Percentiles rank a stretch among this genome's conserved stretches.
Evolutionary conservation across 139 green algal species (phyloP).

Genomic region (Closterium sp.): DNA sequence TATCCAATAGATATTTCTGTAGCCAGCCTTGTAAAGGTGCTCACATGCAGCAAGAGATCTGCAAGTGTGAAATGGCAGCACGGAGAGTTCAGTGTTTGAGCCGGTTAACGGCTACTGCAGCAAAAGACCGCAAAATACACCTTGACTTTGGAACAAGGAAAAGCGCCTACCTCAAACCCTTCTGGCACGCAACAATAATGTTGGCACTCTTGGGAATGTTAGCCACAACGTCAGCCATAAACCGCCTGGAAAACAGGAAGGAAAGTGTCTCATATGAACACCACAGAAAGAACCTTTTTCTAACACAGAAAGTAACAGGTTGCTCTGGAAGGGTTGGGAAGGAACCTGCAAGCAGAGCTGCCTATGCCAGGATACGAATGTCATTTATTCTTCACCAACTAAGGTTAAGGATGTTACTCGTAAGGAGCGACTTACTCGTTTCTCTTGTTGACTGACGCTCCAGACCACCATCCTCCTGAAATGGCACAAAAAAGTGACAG

Average conservation of each 20-base stretch:
- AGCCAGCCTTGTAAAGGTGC: slow-evolving; percentile 47
- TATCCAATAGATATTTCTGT: slow-evolving; percentile 45
- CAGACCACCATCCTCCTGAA: slow-evolving; percentile 44
- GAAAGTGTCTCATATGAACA: not conserved
- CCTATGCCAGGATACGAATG: not conserved
- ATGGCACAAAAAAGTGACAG: not conserved
- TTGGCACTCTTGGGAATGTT: slow-evolving; percentile 43
- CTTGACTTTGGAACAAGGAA: not conserved
- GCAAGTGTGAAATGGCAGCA: not conserved
- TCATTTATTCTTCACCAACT: not conserved
- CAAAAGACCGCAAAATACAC: not conserved
- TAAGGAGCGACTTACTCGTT: slow-evolving; percentile 39
- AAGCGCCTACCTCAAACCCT: slow-evolving; percentile 33
- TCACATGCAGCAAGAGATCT: slow-evolving; percentile 48
- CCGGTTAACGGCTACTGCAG: not conserved
- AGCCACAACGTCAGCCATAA: slow-evolving; percentile 42
- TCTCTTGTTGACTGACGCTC: slow-evolving; percentile 20
- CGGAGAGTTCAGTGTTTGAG: not conserved
- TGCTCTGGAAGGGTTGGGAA: not conserved
- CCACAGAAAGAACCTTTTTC: not conserved
- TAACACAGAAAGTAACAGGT: not conserved
- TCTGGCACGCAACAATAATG: slow-evolving; percentile 49
- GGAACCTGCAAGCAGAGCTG: not conserved
- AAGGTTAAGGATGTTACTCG: not conserved
- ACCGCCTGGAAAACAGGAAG: slow-evolving; percentile 14